phyloP scores from a whole-genome alignment of 2,329 filamentous ascomycete genomes.

The Ophiocordyceps camponoti-leonardi region DNA sequence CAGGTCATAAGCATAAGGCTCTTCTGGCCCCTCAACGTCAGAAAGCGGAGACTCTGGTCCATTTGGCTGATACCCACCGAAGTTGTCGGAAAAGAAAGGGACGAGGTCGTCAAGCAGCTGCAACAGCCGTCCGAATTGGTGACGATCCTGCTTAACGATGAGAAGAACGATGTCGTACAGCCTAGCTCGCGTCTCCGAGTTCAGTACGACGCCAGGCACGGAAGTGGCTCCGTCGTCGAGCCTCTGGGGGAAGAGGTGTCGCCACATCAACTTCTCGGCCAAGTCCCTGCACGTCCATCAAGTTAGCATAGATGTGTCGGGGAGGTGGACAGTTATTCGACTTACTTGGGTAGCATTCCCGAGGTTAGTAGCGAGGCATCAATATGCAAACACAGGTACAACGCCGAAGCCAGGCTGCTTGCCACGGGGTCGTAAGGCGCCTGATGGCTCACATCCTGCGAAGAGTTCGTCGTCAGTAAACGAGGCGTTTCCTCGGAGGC shows the following conservation, averaged over 20 bases:
- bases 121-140: slow-evolving; percentile 34
- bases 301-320: neutral
- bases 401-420: slow-evolving; percentile 11
- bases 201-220: slow-evolving; percentile 27
- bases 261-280: slow-evolving; percentile 34
- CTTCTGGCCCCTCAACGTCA: slow-evolving; percentile 9
- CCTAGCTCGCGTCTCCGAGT: slow-evolving; percentile 35
- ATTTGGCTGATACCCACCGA: slow-evolving; percentile 13
- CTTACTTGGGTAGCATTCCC: slow-evolving; percentile 10
- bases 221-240: slow-evolving; percentile 4
- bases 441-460: slow-evolving; percentile 10
- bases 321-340: neutral
- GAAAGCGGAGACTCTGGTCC: neutral
- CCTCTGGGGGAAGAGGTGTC: slow-evolving; percentile 43
- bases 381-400: slow-evolving; percentile 14
- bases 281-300: slow-evolving; percentile 8
- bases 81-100: slow-evolving; percentile 21
- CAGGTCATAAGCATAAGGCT: slow-evolving; percentile 44
- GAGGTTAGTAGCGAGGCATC: slow-evolving; percentile 10
- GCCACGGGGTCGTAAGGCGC: slow-evolving; percentile 12
- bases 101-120: slow-evolving; percentile 16
- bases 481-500: neutral
- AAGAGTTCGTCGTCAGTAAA: neutral
- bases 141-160: slow-evolving; percentile 32
- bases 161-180: slow-evolving; percentile 43